Base-by-base conservation (phyloP, 2,329 filamentous ascomycete genomes). In the Didymella lethalis region DNA sequence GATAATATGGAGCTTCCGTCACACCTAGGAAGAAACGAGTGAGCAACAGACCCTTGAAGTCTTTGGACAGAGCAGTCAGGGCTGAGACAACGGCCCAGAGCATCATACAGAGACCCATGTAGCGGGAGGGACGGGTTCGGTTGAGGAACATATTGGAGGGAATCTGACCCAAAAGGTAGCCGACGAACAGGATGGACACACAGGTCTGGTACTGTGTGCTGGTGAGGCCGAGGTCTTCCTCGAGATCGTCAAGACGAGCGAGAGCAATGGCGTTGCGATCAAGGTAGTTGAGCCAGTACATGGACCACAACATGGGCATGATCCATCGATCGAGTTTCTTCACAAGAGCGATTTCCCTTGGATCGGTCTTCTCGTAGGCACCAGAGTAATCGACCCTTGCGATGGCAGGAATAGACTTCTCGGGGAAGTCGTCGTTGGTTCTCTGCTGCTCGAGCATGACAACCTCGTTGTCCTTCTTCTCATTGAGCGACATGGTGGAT, bases 281-380 rank as follows among this genome's bases (percentile, higher is more conserved):
- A 18, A 90, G 76, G 74, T 91, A 92, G 77, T 92, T 92, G 79
- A 90, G 75, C 72, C 92, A 90, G 70, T 92, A 92, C 79, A 92
- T 90, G 64, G 92, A 74, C 47, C 92, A 85, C 57, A 92, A 80
- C 77, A 88, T 87, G 0, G 89, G 89, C 66, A 92, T 79, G 74
- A 92, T 59, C 50, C 89, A 83, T 20, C 83, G 67, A 71, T 93
- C 90, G 54, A 93, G 87, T 78, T 92, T 93, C 65, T 87, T 84
- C 74, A 76, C 72, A 14, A 76, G 62, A 2, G 70, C 72, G 20
- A 76, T 75, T 48, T 74, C 73, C 36, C 64, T 62, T 6, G 73
- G 73, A 36, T 75, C 72, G 11, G 70, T 75, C 64, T 76, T 75
- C 50, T 74, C 71, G 45, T 73, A 64, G 32, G 73, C 72, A 60